Evolutionary conservation across 805 yeast genomes (phyloP).

Genomic region (Saccharomycopsis sp.): DNA sequence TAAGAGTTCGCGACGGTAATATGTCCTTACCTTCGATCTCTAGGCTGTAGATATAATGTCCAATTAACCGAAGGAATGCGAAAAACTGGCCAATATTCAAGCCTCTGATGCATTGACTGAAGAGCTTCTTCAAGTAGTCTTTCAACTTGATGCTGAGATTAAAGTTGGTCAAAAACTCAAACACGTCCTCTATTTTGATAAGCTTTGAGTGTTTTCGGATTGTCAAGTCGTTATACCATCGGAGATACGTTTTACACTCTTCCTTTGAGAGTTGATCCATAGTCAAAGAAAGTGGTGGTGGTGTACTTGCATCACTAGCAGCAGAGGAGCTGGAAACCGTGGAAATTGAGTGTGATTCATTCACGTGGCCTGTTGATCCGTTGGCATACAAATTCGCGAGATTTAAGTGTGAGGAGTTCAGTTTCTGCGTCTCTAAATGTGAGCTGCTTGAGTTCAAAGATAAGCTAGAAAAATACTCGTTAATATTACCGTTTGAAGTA

Average conservation of each 20-base stretch:
- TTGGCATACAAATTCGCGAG: neutral
- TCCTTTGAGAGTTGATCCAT: slow-evolving; percentile 64
- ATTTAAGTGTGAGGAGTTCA: neutral
- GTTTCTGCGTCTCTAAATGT: neutral
- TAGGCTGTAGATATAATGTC: slow-evolving; percentile 51
- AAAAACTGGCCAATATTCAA: slow-evolving; percentile 88
- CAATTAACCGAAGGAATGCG: slow-evolving; percentile 72
- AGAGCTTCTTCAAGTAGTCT: slow-evolving; percentile 44
- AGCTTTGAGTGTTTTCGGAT: slow-evolving; percentile 62
- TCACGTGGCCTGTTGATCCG: neutral
- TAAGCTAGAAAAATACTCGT: neutral
- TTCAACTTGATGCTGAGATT: slow-evolving; percentile 48
- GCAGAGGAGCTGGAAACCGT: neutral
- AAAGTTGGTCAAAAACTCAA: slow-evolving; percentile 72
- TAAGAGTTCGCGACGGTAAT: slow-evolving; percentile 47
- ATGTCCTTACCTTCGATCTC: slow-evolving; percentile 30
- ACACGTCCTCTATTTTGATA: slow-evolving; percentile 70
- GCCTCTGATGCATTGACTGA: slow-evolving; percentile 42
- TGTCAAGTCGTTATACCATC: slow-evolving; percentile 89
- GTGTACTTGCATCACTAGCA: neutral
- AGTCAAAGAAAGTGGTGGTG: slow-evolving; percentile 57
- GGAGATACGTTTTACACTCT: slow-evolving; percentile 77
- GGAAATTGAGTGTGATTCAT: neutral
- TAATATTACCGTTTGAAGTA: neutral
- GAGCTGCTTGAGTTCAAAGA: neutral